A percentile compares a stretch with the other conserved stretches of the same genome.
Evolutionary conservation across 176 grass and related monocot genomes (phyloP).

Genomic region (Oryza meridionalis): DNA sequence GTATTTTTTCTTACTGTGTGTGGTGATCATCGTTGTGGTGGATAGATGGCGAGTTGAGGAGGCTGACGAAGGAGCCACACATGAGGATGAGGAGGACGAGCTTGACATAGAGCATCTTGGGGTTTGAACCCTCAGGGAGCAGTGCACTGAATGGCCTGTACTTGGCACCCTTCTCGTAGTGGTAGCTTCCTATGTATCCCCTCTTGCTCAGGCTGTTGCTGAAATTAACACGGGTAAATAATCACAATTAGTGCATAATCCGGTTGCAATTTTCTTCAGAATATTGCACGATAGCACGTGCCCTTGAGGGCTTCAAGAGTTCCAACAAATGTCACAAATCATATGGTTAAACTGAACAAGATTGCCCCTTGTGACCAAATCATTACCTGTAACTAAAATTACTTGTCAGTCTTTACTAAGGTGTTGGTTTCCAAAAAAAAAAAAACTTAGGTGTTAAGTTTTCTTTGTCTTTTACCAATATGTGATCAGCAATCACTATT

Average conservation of each 20-base stretch:
- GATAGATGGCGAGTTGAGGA: constrained; percentile 60
- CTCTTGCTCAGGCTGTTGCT: constrained; percentile 38
- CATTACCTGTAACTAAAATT: too few relatives aligned
- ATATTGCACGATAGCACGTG: too few relatives aligned
- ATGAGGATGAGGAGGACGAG: constrained; percentile 56
- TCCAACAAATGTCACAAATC: background rate
- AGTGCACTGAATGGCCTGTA: constrained; percentile 44
- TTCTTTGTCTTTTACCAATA: background rate
- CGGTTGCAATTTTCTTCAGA: background rate
- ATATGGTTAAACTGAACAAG: background rate
- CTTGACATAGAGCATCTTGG: constrained; percentile 57
- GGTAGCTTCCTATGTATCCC: constrained; percentile 40
- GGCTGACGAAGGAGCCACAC: constrained; percentile 62
- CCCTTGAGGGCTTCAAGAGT: too few relatives aligned
- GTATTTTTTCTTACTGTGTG: constrained; percentile 30
- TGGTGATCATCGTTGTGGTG: constrained; percentile 10
- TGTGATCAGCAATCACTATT: background rate
- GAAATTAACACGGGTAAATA: background rate
- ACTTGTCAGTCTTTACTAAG: background rate
- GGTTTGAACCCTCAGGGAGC: constrained; percentile 30
- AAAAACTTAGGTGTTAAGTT: background rate
- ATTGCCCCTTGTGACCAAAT: background rate
- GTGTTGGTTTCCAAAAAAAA: background rate
- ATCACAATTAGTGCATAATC: background rate
- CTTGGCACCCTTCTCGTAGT: constrained; percentile 43